Evolutionary conservation across 2,329 filamentous ascomycete genomes (phyloP).

Genomic region (Hansfordia pulvinata): DNA sequence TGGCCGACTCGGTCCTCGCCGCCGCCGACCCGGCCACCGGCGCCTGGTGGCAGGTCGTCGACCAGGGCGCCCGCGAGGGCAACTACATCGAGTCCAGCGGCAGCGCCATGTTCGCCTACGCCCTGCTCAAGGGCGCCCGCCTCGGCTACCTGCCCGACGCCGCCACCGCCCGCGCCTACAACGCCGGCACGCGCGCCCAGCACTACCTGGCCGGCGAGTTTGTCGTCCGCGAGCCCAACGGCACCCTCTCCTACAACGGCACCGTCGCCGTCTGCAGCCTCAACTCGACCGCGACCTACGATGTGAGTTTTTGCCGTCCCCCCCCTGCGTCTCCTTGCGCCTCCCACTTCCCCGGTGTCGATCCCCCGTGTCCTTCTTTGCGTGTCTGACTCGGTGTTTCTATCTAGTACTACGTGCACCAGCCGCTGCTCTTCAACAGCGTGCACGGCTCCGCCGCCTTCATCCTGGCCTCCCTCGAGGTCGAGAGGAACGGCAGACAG

Average conservation of each 20-base stretch:
- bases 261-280: conserved; percentile 37
- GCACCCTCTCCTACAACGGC: conserved; percentile 33
- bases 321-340: conserved; percentile 2
- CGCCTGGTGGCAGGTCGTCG: conserved; percentile 24
- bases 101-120: conserved; percentile 43
- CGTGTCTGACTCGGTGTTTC: too few species aligned
- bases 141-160: conserved; percentile 20
- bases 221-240: conserved; percentile 29
- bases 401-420: conserved; percentile 23
- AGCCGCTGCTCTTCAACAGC: conserved; percentile 21
- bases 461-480: conserved; percentile 22
- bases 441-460: conserved; percentile 22
- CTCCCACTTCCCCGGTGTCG: too few species aligned
- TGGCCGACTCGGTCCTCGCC: conserved; percentile 10
- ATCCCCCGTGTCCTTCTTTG: too few species aligned
- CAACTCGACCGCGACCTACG: conserved; percentile 29
- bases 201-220: conserved; percentile 27
- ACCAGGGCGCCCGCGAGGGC: conserved; percentile 22
- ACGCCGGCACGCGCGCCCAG: conserved; percentile 27
- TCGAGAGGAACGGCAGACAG: too few species aligned
- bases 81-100: conserved; percentile 50
- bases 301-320: conserved; percentile 21
- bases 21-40: conserved; percentile 15
- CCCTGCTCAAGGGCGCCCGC: conserved; percentile 30
- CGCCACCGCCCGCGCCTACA: conserved; percentile 18